phyloP scores from a whole-genome alignment of 768 basidiomycete genomes.

The Phallus indusiatus region DNA sequence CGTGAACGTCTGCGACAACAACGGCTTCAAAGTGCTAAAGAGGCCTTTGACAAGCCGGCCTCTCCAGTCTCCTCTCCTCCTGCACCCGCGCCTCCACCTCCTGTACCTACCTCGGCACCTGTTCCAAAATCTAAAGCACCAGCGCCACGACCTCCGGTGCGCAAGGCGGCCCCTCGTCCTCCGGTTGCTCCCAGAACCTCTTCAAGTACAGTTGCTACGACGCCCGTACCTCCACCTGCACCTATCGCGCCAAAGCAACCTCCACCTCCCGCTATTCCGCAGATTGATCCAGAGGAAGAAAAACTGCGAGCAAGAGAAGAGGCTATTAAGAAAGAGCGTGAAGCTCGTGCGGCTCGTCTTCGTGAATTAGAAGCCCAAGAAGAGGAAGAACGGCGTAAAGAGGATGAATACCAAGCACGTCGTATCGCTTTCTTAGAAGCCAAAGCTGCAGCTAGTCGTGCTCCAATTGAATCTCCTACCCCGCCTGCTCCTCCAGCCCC shows the following conservation, averaged over 20 bases:
- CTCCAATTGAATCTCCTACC: constrained; percentile 1
- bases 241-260: constrained; percentile 28
- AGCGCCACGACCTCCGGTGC: constrained; percentile 30
- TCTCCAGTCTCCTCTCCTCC: constrained; percentile 24
- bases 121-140: constrained; percentile 34
- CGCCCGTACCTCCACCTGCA: constrained; percentile 27
- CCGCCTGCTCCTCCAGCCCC: constrained; percentile 20
- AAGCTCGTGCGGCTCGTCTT: constrained; percentile 60
- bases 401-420: constrained; percentile 30
- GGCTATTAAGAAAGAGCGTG: constrained; percentile 58
- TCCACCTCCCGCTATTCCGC: constrained; percentile 27
- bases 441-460: constrained; percentile 12
- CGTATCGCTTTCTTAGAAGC: constrained; percentile 17
- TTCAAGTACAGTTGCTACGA: constrained; percentile 15
- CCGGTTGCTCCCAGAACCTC: constrained; percentile 16
- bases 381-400: constrained; percentile 40
- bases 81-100: constrained; percentile 20
- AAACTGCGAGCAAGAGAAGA: constrained; percentile 60
- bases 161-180: constrained; percentile 27
- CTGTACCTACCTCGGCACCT: constrained; percentile 30
- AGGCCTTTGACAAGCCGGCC: constrained; percentile 35
- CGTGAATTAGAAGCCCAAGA: constrained; percentile 65
- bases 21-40: constrained; percentile 64
- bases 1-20: constrained; percentile 64
- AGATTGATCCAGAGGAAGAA: constrained; percentile 72